Conservation (phyloP, 805 yeast species). For the Metschnikowia peoriensis region DNA sequence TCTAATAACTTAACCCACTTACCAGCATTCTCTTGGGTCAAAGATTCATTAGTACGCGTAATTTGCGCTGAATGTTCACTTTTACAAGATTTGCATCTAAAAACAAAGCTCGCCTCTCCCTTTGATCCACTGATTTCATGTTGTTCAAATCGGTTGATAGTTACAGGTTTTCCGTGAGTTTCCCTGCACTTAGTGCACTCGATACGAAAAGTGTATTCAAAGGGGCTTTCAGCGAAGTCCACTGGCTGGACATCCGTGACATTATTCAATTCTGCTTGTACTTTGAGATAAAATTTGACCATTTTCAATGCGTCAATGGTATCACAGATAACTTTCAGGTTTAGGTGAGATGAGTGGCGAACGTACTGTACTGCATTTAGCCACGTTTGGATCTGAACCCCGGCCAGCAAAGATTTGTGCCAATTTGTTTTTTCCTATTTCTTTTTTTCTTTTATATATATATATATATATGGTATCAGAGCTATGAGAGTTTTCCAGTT, state of each 20-base stretch:
- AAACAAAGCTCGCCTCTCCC: slow-evolving; percentile 82
- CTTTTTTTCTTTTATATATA: too few relatives aligned
- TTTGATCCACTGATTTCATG: slow-evolving; percentile 67
- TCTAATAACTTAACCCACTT: slow-evolving; percentile 52
- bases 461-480: too few relatives aligned
- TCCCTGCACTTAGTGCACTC: slow-evolving; percentile 82
- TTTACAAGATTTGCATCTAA: slow-evolving; percentile 69
- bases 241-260: slow-evolving; percentile 56
- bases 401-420: too few relatives aligned
- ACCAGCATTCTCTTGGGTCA: slow-evolving; percentile 40
- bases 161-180: slow-evolving; percentile 64
- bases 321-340: background rate
- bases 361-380: background rate
- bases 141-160: slow-evolving; percentile 63
- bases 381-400: too few relatives aligned
- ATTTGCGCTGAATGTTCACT: slow-evolving; percentile 38
- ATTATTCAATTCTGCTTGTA: slow-evolving; percentile 49
- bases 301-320: slow-evolving; percentile 17
- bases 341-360: background rate
- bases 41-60: slow-evolving; percentile 29
- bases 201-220: slow-evolving; percentile 71
- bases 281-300: slow-evolving; percentile 40
- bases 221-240: slow-evolving; percentile 61
- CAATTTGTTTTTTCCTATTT: too few relatives aligned
- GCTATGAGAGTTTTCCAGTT: too few relatives aligned